Conservation (phyloP, 148 eudicot species). For the Gaultheria prostrata region DNA sequence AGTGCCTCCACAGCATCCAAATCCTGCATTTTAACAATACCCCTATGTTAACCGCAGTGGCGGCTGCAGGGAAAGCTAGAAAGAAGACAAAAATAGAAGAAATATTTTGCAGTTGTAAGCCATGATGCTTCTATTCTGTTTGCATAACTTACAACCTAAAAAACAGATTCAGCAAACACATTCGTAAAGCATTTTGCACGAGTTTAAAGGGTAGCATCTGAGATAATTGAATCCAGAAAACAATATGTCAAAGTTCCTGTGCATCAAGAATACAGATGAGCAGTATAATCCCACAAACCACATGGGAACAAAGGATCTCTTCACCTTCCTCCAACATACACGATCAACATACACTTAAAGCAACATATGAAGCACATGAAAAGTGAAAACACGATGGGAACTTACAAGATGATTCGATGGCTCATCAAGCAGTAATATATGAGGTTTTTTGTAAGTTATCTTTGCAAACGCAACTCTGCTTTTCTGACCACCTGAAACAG, state of each 20-base stretch:
- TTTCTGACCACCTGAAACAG: slow-evolving; percentile 94
- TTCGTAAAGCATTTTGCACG: neutral
- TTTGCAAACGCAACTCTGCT: slow-evolving; percentile 99
- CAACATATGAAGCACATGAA: neutral
- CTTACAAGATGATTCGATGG: slow-evolving; percentile 99
- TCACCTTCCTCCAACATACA: slow-evolving; percentile 5
- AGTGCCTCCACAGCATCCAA: slow-evolving; percentile 99
- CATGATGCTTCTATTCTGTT: neutral
- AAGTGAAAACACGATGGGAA: slow-evolving; percentile 12
- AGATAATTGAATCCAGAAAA: neutral
- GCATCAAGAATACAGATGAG: neutral
- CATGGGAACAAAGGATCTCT: neutral
- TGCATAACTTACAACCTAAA: neutral
- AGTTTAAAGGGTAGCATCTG: neutral
- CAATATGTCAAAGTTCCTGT: neutral
- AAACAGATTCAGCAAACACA: neutral
- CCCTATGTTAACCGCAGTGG: neutral
- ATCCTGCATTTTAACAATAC: slow-evolving; percentile 50
- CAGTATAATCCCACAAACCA: neutral
- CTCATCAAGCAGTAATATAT: slow-evolving; percentile 87
- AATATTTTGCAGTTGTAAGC: neutral
- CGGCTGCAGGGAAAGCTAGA: neutral
- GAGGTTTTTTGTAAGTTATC: slow-evolving; percentile 96
- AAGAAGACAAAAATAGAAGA: neutral
- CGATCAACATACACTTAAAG: neutral